Base-by-base conservation (phyloP, 2,329 filamentous ascomycete genomes). In the Aspergillus unguis region DNA sequence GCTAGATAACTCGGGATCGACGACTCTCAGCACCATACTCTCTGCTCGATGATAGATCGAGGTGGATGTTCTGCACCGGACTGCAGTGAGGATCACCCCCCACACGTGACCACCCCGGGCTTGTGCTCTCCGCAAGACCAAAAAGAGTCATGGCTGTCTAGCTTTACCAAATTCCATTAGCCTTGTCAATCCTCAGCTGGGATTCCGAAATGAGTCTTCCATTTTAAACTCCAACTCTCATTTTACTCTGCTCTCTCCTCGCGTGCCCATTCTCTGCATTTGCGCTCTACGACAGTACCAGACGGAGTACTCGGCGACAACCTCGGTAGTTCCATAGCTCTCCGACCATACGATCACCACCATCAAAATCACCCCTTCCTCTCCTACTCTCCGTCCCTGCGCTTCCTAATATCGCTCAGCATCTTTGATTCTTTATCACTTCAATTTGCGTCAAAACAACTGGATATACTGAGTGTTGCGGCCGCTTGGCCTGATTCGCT, bases 401-500 rank as follows among this genome's bases (percentile, higher is more conserved):
- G 51, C 52, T 46, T 50, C 43, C 23, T 23, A 10, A 35, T 41
- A 48, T 42, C 48, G 43, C 17, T 51, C 29, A 8, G 4, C 44
- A 36, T 49, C 41, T 46, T 45, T 43, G 46, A 54, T 56, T 33
- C 31, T 32, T 17, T 17, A 17, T 17, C 17, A 17, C 17, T 9
- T 42, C 25, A 3, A 26, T 40, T 46, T 17, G 7, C 28, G 6
- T 9, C 10, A 35, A 41, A 23, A 8, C n/a, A 44, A 17, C 35
- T 53, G 51, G 45, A 26, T 17, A 47, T 53, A 43, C 52, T 33
- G 32, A 52, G 38, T 46, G 49, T 46, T 44, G 48, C 37, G 67
- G 65, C 66, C 67, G 41, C 56, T 44, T 40, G 67, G 65, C 67
- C 65, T 60, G 50, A 59, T 56, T 55, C 47, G 33, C 52, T 49